Base-by-base conservation (phyloP, 2,329 filamentous ascomycete genomes). In the Boeremia lycopersici region DNA sequence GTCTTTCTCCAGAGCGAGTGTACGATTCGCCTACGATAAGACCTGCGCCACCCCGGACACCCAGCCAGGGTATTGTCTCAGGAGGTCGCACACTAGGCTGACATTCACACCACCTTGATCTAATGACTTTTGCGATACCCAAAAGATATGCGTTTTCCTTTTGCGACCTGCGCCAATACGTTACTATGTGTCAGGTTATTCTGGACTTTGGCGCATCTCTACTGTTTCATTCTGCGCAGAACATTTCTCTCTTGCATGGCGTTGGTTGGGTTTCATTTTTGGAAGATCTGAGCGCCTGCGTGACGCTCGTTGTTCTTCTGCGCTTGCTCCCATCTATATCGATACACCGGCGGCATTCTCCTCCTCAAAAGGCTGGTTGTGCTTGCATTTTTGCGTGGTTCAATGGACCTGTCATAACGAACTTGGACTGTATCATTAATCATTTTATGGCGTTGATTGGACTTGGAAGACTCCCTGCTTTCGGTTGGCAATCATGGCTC, bases 61-160 rank as follows among this genome's bases (percentile, higher is more conserved):
- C 73, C 8, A 75, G 74, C 51, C 74, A 76, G 59, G 67, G 73
- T n/a, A 75, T 76, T 38, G 68, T 70, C 11, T 75, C 74, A 51
- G 73, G 70, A 19, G 71, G 73, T 49, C 68, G 74, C 39, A 76
- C 74, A 25, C 68, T 76, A 28, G 73, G 73, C 42, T 76, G 63
- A 73, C 43, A 7, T 17, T 33, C 39, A 25, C 51, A 50, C 33
- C 54, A 44, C 41, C 42, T 46, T 63, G 52, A 58, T 60, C 60
- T 68, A 60, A 44, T 61, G 48, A 59, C 53, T 69, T 69, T 67
- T 67, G 68, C 70, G 72, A 74, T 74, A 74, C 72, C 72, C 70
- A 68, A 61, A 65, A 64, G 59, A 71, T 61, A 63, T 64, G 42
- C 59, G 61, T 63, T 56, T 61, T 48, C 13, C 35, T 46, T n/a